Percentiles rank a stretch among this genome's conserved stretches.
Evolutionary conservation across 2,329 filamentous ascomycete genomes (phyloP).

Genomic region (Zymoseptoria ardabiliae): DNA sequence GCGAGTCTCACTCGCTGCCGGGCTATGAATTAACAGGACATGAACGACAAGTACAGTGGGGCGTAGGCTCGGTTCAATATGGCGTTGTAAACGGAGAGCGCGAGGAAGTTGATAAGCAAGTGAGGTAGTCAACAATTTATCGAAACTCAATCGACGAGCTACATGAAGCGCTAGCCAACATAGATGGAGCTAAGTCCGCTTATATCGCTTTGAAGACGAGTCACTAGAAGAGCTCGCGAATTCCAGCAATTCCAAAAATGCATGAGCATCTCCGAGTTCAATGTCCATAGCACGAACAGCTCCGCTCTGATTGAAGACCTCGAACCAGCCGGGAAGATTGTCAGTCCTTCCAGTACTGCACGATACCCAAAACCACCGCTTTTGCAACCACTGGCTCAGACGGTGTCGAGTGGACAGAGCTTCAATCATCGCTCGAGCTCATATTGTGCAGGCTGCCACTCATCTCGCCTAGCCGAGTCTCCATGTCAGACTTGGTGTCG

Average conservation of each 20-base stretch:
- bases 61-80: too few relatives aligned
- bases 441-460: not conserved
- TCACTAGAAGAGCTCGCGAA: not conserved
- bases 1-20: not conserved
- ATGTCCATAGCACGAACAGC: too few relatives aligned
- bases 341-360: not conserved
- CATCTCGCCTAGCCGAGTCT: not conserved
- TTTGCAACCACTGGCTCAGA: not conserved
- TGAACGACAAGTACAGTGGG: not conserved
- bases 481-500: not conserved
- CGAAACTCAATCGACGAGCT: not conserved
- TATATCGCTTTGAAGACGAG: not conserved
- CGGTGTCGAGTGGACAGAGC: not conserved
- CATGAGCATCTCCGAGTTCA: too few relatives aligned
- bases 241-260: too few relatives aligned
- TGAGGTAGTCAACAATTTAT: not conserved
- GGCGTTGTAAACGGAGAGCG: too few relatives aligned
- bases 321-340: not conserved
- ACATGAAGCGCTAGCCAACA: not conserved
- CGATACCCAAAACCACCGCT: not conserved
- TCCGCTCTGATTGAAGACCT: too few relatives aligned
- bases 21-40: not conserved
- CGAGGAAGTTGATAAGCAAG: too few relatives aligned
- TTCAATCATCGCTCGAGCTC: not conserved
- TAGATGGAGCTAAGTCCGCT: not conserved